These are phyloP conservation scores for Schizonepeta tenuifolia DNA, from an alignment of 257 asterid species.

Conservation along the genomic window DNA sequence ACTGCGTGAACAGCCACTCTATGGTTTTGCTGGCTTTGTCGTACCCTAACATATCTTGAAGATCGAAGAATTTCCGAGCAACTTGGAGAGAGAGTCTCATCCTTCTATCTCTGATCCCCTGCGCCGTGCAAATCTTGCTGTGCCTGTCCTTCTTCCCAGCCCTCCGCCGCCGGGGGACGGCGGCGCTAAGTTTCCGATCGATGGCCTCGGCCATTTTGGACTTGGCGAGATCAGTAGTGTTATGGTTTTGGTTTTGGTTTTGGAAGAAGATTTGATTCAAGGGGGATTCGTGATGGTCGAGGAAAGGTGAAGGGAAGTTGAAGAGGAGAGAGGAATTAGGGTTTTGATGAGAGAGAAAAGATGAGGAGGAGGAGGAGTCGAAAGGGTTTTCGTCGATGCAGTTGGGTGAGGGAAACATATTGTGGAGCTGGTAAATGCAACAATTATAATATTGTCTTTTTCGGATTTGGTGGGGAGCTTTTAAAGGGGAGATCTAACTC, in stretches of 20 bases:
- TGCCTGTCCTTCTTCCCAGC: constrained; percentile 73
- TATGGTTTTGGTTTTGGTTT: not conserved
- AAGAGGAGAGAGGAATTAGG: constrained; percentile 41
- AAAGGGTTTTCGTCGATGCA: constrained; percentile 36
- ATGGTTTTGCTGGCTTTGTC: constrained; percentile 82
- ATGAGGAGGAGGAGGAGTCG: constrained; percentile 28
- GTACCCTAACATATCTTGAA: constrained; percentile 72
- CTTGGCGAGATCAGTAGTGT: not conserved
- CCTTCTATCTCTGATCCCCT: constrained; percentile 68
- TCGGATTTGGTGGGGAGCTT: constrained; percentile 36
- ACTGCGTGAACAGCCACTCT: constrained; percentile 69
- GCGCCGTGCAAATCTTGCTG: constrained; percentile 85
- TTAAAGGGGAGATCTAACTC: constrained; percentile 34
- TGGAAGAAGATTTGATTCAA: constrained; percentile 48
- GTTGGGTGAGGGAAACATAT: constrained; percentile 54
- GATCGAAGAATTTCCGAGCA: constrained; percentile 75
- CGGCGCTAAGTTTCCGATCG: not conserved
- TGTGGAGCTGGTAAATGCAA: constrained; percentile 36
- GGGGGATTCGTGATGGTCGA: constrained; percentile 50
- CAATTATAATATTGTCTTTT: constrained; percentile 39
- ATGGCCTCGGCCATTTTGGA: not conserved
- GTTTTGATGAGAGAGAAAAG: constrained; percentile 42
- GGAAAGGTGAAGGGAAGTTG: constrained; percentile 54
- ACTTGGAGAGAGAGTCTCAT: constrained; percentile 74
- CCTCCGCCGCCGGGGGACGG: constrained; percentile 44